These are phyloP conservation scores for Phlebiopsis gigantea DNA, from an alignment of 768 basidiomycete genomes.

Conservation along the genomic window DNA sequence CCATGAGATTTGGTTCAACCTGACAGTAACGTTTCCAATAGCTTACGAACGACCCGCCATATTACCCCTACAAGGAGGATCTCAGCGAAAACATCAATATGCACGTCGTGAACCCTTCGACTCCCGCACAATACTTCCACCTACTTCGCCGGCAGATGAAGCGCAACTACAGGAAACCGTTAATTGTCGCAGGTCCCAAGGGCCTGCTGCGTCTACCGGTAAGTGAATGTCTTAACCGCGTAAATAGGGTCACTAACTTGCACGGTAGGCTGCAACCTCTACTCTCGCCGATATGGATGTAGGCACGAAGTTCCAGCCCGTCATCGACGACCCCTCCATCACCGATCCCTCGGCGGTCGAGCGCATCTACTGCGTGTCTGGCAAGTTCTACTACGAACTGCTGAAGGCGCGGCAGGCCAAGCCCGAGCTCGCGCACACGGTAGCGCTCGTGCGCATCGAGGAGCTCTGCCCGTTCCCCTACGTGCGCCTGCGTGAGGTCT, in stretches of 20 bases:
- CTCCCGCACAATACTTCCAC: conserved; percentile 91
- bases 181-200: conserved; percentile 83
- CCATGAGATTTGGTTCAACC: background rate
- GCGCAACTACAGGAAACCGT: conserved; percentile 82
- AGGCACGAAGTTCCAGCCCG: conserved; percentile 61
- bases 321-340: conserved; percentile 48
- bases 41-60: conserved; percentile 73
- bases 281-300: conserved; percentile 52
- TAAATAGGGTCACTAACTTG: background rate
- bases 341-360: conserved; percentile 35
- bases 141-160: conserved; percentile 81
- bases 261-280: conserved; percentile 70
- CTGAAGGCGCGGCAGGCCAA: conserved; percentile 50
- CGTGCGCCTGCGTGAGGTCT: conserved; percentile 36
- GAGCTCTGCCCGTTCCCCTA: conserved; percentile 91
- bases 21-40: no score
- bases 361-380: conserved; percentile 70
- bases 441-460: conserved; percentile 76
- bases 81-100: conserved; percentile 62
- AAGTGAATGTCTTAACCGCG: conserved; percentile 21
- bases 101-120: conserved; percentile 82
- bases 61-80: conserved; percentile 26
- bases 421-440: conserved; percentile 17
- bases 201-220: conserved; percentile 75
- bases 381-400: conserved; percentile 89